A percentile compares a stretch with the other conserved stretches of the same genome.
phyloP scores from a whole-genome alignment of 371 early-diverging fungal species.

The Rhizomucor miehei region DNA sequence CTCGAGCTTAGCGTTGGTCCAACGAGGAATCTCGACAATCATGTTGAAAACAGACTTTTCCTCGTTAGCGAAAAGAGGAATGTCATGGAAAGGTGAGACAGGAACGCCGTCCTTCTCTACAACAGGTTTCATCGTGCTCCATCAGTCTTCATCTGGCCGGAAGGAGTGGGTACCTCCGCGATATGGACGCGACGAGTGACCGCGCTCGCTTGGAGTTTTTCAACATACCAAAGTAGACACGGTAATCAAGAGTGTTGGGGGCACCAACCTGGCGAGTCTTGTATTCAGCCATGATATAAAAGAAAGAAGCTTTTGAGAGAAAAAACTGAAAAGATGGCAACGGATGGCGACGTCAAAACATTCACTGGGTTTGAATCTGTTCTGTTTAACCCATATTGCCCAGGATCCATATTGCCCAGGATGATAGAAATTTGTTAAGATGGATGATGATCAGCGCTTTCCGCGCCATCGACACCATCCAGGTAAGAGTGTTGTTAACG shows the following conservation, averaged over 20 bases:
- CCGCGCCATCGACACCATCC: too few relatives aligned
- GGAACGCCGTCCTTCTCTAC: constrained; percentile 43
- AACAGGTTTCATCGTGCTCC: too few relatives aligned
- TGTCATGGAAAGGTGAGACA: constrained; percentile 95
- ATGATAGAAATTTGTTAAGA: too few relatives aligned
- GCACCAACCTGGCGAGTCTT: constrained; percentile 77
- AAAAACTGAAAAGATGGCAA: background rate
- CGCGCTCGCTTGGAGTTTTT: background rate
- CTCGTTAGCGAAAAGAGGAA: constrained; percentile 80
- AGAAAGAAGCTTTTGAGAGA: constrained; percentile 13
- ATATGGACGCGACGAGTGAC: too few relatives aligned
- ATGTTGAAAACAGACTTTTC: constrained; percentile 83
- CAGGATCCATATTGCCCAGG: background rate
- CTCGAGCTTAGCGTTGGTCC: constrained; percentile 98
- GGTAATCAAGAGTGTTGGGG: constrained; percentile 85
- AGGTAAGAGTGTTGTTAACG: too few relatives aligned
- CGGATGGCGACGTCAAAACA: constrained; percentile 3
- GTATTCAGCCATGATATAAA: constrained; percentile 55
- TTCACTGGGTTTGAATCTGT: background rate
- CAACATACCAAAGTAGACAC: constrained; percentile 78
- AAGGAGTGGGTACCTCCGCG: too few relatives aligned
- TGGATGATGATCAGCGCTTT: too few relatives aligned
- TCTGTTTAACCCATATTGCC: background rate
- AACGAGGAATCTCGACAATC: constrained; percentile 95
- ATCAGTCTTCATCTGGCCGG: too few relatives aligned